Percentiles rank a stretch among this genome's conserved stretches.
These are phyloP conservation scores for Cenchrus fungigraminus DNA, from an alignment of 176 grass and related monocot species.

Conservation along the genomic window DNA sequence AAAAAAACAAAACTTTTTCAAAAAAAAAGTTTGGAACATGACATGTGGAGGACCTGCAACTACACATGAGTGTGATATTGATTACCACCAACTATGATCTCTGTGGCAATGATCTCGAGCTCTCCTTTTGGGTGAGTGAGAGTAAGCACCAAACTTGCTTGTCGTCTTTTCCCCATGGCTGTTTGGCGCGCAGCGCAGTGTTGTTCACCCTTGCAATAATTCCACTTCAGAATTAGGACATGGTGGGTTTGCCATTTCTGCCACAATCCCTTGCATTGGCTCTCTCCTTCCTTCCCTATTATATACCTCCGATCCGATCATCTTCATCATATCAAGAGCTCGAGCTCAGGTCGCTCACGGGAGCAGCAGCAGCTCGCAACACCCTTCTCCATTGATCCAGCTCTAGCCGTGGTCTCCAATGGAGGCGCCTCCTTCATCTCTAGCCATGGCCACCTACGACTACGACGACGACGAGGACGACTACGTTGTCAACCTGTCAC, in stretches of 20 bases:
- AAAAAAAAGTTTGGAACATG: background rate
- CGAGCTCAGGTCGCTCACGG: too few relatives aligned
- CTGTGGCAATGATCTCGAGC: slow-evolving; percentile 46
- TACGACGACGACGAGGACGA: background rate
- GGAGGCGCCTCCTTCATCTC: slow-evolving; percentile 9
- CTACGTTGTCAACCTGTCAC: slow-evolving; percentile 44
- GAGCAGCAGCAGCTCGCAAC: too few relatives aligned
- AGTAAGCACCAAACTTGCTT: slow-evolving; percentile 43
- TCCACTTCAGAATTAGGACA: slow-evolving; percentile 42
- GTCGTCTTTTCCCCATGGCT: slow-evolving; percentile 33
- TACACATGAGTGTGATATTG: slow-evolving; percentile 30
- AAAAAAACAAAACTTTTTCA: too few relatives aligned
- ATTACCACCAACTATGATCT: slow-evolving; percentile 35
- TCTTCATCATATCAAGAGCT: background rate
- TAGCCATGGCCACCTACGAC: background rate
- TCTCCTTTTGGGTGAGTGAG: slow-evolving; percentile 2
- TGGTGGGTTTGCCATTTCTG: slow-evolving; percentile 28
- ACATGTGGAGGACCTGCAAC: slow-evolving; percentile 21
- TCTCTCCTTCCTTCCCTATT: background rate
- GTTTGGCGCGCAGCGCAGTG: background rate
- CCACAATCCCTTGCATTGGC: background rate
- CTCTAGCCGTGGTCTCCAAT: background rate
- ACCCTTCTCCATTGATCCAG: too few relatives aligned
- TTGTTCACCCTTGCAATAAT: slow-evolving; percentile 42
- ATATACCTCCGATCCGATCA: slow-evolving; percentile 8